Conservation (phyloP, 495 filamentous ascomycete genomes). For the Hypoxylon fuscum region DNA sequence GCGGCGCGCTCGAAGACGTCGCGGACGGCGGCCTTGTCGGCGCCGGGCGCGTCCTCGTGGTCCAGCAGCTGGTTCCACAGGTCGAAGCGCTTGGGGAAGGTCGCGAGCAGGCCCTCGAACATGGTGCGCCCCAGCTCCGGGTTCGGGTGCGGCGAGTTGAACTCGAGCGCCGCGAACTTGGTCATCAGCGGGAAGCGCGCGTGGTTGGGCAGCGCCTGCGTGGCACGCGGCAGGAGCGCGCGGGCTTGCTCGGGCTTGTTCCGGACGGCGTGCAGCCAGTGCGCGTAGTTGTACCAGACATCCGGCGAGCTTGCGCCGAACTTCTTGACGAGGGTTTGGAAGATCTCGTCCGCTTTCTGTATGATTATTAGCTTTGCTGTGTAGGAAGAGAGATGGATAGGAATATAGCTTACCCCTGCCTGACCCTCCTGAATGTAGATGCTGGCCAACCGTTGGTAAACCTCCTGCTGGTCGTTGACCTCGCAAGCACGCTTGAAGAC, state of each 20-base stretch:
- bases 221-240: conserved; percentile 82
- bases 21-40: conserved; percentile 67
- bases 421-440: conserved; percentile 94
- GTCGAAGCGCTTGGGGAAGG: conserved; percentile 88
- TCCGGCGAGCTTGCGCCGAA: conserved; percentile 79
- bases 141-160: conserved; percentile 82
- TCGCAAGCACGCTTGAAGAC: conserved; percentile 93
- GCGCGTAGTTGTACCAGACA: conserved; percentile 94
- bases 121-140: conserved; percentile 92
- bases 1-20: conserved; percentile 83
- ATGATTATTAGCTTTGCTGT: conserved; percentile 31
- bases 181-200: conserved; percentile 80
- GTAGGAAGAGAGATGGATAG: not conserved
- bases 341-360: conserved; percentile 90
- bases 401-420: conserved; percentile 62
- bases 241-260: conserved; percentile 77
- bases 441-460: conserved; percentile 88
- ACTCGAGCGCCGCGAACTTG: conserved; percentile 92
- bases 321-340: conserved; percentile 84
- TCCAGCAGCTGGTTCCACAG: conserved; percentile 92
- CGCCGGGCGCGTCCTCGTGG: conserved; percentile 66
- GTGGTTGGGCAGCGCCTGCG: conserved; percentile 76
- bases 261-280: conserved; percentile 80
- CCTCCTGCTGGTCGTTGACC: conserved; percentile 89
- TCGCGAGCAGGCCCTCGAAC: conserved; percentile 85